phyloP scores from a whole-genome alignment of 768 basidiomycete genomes.

The Butyriboletus loyo region DNA sequence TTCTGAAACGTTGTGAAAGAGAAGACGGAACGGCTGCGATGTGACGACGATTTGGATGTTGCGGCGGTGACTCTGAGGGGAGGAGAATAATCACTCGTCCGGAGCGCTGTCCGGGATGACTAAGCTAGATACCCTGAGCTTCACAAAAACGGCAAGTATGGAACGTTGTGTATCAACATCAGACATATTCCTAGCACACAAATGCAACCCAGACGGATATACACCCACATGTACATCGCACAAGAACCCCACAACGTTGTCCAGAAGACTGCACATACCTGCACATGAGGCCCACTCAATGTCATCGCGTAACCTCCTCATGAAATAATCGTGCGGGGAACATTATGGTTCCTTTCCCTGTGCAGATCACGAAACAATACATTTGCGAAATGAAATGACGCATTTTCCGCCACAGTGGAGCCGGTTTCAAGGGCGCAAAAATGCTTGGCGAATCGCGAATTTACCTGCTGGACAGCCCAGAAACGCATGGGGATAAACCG shows the following conservation, averaged over 20 bases:
- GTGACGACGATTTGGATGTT: slow-evolving; percentile 13
- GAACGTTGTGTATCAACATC: neutral
- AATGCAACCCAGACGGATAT: neutral
- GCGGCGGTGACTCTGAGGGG: slow-evolving; percentile 3
- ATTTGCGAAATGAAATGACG: slow-evolving; percentile 4
- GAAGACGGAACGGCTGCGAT: neutral
- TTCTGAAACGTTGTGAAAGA: neutral
- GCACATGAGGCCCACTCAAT: slow-evolving; percentile 5
- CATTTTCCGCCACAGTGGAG: slow-evolving; percentile 3
- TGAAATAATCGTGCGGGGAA: slow-evolving; percentile 5
- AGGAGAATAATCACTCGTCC: slow-evolving; percentile 9
- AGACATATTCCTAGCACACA: neutral
- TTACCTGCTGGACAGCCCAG: slow-evolving; percentile 8
- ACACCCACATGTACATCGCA: neutral
- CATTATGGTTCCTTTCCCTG: slow-evolving; percentile 10
- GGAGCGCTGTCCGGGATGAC: slow-evolving; percentile 19
- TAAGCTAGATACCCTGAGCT: slow-evolving; percentile 13
- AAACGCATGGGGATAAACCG: slow-evolving; percentile 2
- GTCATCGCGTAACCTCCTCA: neutral
- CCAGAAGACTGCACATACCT: neutral
- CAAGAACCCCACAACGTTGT: neutral
- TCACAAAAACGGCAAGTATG: neutral
- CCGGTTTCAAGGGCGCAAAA: slow-evolving; percentile 11
- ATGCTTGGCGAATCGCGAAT: slow-evolving; percentile 25
- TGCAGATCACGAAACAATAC: neutral